phyloP scores from a whole-genome alignment of 257 asterid genomes.

The Capsicum rhomboideum region DNA sequence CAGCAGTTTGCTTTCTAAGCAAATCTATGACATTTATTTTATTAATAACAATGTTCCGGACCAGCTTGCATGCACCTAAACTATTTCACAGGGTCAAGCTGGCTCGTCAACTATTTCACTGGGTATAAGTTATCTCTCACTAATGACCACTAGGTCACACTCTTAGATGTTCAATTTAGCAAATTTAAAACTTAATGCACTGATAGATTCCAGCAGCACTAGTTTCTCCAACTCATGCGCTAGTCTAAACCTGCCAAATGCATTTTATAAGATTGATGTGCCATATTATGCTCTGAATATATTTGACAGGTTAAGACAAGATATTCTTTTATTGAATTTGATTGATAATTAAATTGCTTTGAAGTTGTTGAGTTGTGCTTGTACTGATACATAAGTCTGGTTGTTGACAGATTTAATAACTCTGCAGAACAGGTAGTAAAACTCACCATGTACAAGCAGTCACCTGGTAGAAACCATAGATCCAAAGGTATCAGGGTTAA shows the following conservation, averaged over 20 bases:
- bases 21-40: background rate
- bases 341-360: background rate
- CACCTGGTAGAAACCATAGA: conserved; percentile 66
- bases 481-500: conserved; percentile 59
- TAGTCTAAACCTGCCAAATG: background rate
- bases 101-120: background rate
- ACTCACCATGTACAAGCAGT: conserved; percentile 64
- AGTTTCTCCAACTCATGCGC: background rate
- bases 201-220: background rate
- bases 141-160: background rate
- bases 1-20: background rate
- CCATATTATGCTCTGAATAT: background rate
- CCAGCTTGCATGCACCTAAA: background rate
- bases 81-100: background rate
- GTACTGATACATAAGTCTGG: background rate
- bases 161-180: background rate
- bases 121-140: background rate
- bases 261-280: background rate
- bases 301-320: background rate
- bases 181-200: background rate
- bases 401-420: background rate
- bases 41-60: background rate
- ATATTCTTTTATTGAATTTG: background rate
- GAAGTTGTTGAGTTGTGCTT: background rate
- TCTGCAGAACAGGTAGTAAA: background rate